These are phyloP conservation scores for Coemansia sp. DNA, from an alignment of 192 early-diverging fungal genomes.

Conservation along the genomic window DNA sequence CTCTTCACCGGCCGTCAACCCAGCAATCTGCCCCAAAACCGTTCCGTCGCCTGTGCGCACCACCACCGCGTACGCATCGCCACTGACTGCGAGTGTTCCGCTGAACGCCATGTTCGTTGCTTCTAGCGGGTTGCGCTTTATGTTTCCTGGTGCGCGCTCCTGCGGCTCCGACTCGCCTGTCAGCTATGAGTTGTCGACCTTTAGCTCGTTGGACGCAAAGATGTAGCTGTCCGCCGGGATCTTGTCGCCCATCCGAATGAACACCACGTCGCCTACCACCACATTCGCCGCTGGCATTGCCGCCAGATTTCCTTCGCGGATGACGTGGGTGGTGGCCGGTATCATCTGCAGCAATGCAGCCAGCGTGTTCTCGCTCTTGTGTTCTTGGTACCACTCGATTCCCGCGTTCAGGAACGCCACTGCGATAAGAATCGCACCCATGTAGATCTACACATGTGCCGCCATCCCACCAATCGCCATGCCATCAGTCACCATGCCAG, in stretches of 20 bases:
- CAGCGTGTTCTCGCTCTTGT: slow-evolving; percentile 83
- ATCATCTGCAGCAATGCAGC: slow-evolving; percentile 91
- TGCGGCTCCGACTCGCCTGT: slow-evolving; percentile 96
- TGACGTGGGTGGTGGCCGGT: slow-evolving; percentile 70
- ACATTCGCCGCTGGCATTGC: slow-evolving; percentile 66
- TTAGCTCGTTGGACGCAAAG: slow-evolving; percentile 75
- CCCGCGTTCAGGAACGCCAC: slow-evolving; percentile 87
- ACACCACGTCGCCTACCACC: slow-evolving; percentile 85
- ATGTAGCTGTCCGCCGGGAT: slow-evolving; percentile 86
- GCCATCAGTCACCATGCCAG: background rate
- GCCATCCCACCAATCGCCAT: background rate
- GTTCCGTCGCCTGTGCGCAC: slow-evolving; percentile 90
- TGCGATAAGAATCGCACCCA: slow-evolving; percentile 80
- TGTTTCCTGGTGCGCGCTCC: slow-evolving; percentile 62
- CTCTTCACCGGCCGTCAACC: slow-evolving; percentile 73
- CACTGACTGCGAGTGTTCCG: slow-evolving; percentile 75
- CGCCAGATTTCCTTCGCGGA: slow-evolving; percentile 69
- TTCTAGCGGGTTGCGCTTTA: slow-evolving; percentile 77
- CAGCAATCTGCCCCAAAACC: slow-evolving; percentile 93
- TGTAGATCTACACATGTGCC: slow-evolving; percentile 58
- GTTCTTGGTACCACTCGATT: slow-evolving; percentile 90
- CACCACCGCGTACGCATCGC: slow-evolving; percentile 89
- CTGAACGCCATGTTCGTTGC: slow-evolving; percentile 90
- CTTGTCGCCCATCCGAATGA: slow-evolving; percentile 89
- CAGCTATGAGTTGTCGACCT: slow-evolving; percentile 95